These are phyloP conservation scores for Oehlia diaphana DNA, from an alignment of 192 early-diverging fungal species.

Conservation along the genomic window DNA sequence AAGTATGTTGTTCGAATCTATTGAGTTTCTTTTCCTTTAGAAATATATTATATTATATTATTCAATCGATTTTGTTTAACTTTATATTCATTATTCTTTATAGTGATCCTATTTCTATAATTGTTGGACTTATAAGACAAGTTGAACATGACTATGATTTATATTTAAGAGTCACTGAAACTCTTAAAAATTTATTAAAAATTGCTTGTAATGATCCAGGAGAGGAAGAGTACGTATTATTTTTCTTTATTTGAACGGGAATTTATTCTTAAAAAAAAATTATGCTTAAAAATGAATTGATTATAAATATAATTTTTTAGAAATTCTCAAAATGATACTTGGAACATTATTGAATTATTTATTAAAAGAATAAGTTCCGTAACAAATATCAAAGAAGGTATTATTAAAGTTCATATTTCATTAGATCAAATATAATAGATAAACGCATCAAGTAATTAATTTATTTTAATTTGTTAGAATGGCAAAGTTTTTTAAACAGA, in stretches of 20 bases:
- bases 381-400: slow-evolving; percentile 37
- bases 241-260: neutral
- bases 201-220: neutral
- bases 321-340: slow-evolving; percentile 46
- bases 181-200: slow-evolving; percentile 37
- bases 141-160: slow-evolving; percentile 37
- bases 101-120: slow-evolving; percentile 16
- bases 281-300: too few relatives aligned
- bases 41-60: neutral
- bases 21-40: neutral
- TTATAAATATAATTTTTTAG: slow-evolving; percentile 15
- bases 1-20: slow-evolving; percentile 8
- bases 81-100: neutral
- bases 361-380: slow-evolving; percentile 38
- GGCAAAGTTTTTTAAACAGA: slow-evolving; percentile 37
- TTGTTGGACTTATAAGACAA: slow-evolving; percentile 28
- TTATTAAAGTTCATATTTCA: neutral
- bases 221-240: slow-evolving; percentile 18
- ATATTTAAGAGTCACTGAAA: slow-evolving; percentile 35
- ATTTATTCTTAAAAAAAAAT: too few relatives aligned
- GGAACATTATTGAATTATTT: slow-evolving; percentile 51
- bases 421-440: too few relatives aligned
- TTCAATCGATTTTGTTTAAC: neutral
- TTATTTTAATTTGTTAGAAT: slow-evolving; percentile 26
- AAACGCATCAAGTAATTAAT: neutral